A percentile compares a stretch with the other conserved stretches of the same genome.
These are phyloP conservation scores for Fraxinus latifolia DNA, from an alignment of 305 asterid species.

Conservation along the genomic window DNA sequence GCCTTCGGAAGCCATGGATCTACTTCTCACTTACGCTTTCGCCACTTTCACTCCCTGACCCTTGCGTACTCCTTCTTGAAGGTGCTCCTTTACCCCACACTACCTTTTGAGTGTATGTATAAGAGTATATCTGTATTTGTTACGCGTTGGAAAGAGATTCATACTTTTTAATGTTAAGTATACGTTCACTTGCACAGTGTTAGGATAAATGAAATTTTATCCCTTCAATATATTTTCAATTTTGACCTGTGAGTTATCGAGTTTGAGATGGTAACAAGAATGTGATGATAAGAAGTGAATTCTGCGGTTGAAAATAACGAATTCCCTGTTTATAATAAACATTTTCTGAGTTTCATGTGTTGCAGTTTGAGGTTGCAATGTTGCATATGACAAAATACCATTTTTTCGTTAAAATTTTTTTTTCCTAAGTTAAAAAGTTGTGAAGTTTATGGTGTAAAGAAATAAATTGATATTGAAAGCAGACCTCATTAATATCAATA, in stretches of 20 bases:
- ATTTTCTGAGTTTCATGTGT: neutral
- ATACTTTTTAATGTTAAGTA: conserved; percentile 20
- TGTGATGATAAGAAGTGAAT: neutral
- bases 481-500: neutral
- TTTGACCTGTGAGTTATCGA: neutral
- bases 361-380: neutral
- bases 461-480: neutral
- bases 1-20: conserved; percentile 95
- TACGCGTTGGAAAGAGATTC: neutral
- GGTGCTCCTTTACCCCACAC: conserved; percentile 36
- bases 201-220: neutral
- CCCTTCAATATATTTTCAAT: neutral
- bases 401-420: neutral
- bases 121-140: neutral
- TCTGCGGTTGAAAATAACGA: neutral
- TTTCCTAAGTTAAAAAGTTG: neutral
- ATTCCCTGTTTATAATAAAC: neutral
- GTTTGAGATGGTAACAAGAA: neutral
- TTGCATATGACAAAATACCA: neutral
- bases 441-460: neutral
- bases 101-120: neutral
- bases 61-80: conserved; percentile 70
- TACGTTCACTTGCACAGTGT: neutral
- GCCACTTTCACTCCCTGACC: conserved; percentile 77
- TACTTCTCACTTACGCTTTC: conserved; percentile 72